These are phyloP conservation scores for Funneliformis geosporum DNA, from an alignment of 192 early-diverging fungal species.

Conservation along the genomic window DNA sequence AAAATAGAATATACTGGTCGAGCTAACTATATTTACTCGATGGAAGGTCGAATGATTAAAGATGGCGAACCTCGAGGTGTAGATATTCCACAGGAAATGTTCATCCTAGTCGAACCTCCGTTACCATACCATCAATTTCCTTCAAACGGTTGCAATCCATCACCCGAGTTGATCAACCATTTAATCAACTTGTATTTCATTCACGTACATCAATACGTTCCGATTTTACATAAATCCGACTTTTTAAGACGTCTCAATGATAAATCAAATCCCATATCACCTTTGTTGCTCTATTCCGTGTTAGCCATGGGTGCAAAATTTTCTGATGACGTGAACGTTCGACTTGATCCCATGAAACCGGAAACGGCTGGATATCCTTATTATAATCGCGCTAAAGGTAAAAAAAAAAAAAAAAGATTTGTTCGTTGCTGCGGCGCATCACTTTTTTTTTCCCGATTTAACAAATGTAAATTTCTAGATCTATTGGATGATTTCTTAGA, in stretches of 20 bases:
- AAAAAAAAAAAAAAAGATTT: background rate
- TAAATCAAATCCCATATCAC: constrained; percentile 47
- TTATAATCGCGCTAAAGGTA: constrained; percentile 29
- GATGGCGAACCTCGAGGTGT: background rate
- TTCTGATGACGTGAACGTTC: constrained; percentile 12
- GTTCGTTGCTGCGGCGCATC: too few species aligned
- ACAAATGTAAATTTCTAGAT: too few species aligned
- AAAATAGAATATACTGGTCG: constrained; percentile 24
- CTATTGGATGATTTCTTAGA: constrained; percentile 53
- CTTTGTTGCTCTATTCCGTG: constrained; percentile 54
- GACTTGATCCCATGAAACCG: constrained; percentile 15
- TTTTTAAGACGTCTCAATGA: constrained; percentile 50
- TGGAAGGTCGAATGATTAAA: constrained; percentile 8
- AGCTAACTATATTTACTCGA: constrained; percentile 16
- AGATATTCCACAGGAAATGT: background rate
- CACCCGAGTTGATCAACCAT: constrained; percentile 19
- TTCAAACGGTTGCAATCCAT: background rate
- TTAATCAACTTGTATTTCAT: constrained; percentile 51
- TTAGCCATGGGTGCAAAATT: constrained; percentile 46
- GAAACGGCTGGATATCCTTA: constrained; percentile 24
- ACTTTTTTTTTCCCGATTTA: background rate
- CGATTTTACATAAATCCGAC: constrained; percentile 50
- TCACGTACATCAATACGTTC: constrained; percentile 54
- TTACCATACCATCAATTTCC: background rate
- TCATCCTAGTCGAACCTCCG: constrained; percentile 15